Evolutionary conservation across 805 yeast genomes (phyloP), one percentile per base, ranked within the genome.

Genomic region (Candida krabiensis): DNA sequence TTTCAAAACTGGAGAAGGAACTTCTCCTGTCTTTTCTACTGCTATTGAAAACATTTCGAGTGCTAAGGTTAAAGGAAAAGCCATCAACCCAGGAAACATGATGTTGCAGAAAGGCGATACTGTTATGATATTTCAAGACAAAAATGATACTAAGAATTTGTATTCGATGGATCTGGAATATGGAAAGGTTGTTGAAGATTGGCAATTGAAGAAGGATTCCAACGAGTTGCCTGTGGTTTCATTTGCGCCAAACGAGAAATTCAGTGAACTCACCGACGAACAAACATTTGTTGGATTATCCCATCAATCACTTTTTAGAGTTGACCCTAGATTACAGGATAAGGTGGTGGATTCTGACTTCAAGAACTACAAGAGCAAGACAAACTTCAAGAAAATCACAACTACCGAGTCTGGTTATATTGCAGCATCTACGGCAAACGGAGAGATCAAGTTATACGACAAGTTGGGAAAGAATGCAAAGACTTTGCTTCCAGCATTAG

Each of bases 141-240:
- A 69, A 2, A 54, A 60, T 4, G 63, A 70, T 28, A 53, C 54
- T 16, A 64, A 69, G 29, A 70, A 67, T 21, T 57, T 89, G 33
- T 86, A 73, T 63, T 75, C 78, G 49, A 75, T 88, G 88, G 96
- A 89, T 64, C 61, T 89, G 33, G 84, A 77, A 54, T 72, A 79
- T 40, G 96, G 96, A 11, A 69, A 80, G 53, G 73, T 89, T 37
- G 83, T 89, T n/a, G 96, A 89, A 56, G 93, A 86, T 55, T 89
- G 95, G 93, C 64, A 72, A 24, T 69, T 84, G 15, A 52, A 58
- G 16, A 70, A 68, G 18, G 49, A 53, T 26, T 39, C 47, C 9
- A 32, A 33, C 3, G 63, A 63, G 18, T 46, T 70, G 6, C 69
- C 79, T 14, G 67, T 81, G 19, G 75, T 73, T 13, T 69, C 74